Evolutionary conservation across 495 filamentous ascomycete genomes (phyloP), one percentile per base, ranked within the genome.

Genomic region (Rostrohypoxylon terebratum): DNA sequence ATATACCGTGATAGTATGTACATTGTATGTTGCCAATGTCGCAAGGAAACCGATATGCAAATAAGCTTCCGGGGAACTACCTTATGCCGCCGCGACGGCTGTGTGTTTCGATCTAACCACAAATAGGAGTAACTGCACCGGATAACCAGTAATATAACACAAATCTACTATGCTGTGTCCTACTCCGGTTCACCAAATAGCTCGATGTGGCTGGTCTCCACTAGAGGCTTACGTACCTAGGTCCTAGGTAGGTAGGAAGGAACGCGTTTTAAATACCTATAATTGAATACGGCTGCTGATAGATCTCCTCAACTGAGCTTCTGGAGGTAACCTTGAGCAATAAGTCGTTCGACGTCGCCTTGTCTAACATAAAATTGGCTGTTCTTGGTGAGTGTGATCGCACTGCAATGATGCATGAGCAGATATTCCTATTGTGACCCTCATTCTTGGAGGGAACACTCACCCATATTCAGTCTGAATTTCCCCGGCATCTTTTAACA

Each of bases 381-480:
- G 76, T 98, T 98, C 80, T 97, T 98, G 34, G 93, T 98, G 80
- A 99, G 86, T 66, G 92, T 98, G 75, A 99, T 98, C 16, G 94
- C 92, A 21, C 95, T 98, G 72, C 34, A 36, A 33, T 8, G 28
- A 66, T 23, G 53, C 59, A 53, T 70, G 16, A 74, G 57, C n/a
- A 60, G 13, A 18, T 18, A 36, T 38, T n/a, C 54, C 67, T 77
- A 66, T 77, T 78, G 74, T 58, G 47, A 36, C n/a, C n/a, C 13
- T 45, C 25, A 31, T 55, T 59, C 45, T 69, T 54, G 57, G 9
- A 9, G 59, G 42, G 61, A 66, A n/a, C 28, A 69, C 89, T 78
- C 87, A 98, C 93, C 96, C 96, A 80, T 98, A 99, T 83, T 99
- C 96, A 10, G 96, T 99, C 82, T 99, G 96, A 69, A 99, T 97